Percentiles rank a stretch among this genome's conserved stretches.
Evolutionary conservation across 2,329 filamentous ascomycete genomes (phyloP).

Genomic region (Cladophialophora carrionii): DNA sequence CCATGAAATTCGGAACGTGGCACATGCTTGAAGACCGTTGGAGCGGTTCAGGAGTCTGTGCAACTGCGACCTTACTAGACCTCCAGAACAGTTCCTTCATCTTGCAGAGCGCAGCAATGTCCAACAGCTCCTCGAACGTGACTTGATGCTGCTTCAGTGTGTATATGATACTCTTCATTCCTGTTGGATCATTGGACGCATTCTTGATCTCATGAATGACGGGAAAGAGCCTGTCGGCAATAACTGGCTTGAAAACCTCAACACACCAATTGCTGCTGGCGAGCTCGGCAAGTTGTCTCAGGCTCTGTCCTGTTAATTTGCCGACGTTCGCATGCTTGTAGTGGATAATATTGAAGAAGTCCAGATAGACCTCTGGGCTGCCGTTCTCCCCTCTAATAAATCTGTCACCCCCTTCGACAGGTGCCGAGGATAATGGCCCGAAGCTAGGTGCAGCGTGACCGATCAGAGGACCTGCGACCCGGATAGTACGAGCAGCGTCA

Average conservation of each 20-base stretch:
- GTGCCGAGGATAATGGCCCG: neutral
- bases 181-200: neutral
- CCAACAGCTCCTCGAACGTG: neutral
- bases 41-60: neutral
- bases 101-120: neutral
- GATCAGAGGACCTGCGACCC: neutral
- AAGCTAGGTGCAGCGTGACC: neutral
- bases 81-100: neutral
- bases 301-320: neutral
- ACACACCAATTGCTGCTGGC: neutral
- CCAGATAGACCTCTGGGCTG: neutral
- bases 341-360: constrained; percentile 4
- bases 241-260: neutral
- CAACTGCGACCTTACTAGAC: neutral
- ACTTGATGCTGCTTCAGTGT: neutral
- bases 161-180: neutral
- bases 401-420: neutral
- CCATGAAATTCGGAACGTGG: accelerated
- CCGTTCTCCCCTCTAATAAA: neutral
- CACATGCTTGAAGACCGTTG: neutral
- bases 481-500: neutral
- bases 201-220: neutral
- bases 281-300: neutral
- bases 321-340: neutral
- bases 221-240: neutral